Evolutionary conservation across 1,139 yeast species (phyloP).

Genomic region (Yamadazyma trypodendri): DNA sequence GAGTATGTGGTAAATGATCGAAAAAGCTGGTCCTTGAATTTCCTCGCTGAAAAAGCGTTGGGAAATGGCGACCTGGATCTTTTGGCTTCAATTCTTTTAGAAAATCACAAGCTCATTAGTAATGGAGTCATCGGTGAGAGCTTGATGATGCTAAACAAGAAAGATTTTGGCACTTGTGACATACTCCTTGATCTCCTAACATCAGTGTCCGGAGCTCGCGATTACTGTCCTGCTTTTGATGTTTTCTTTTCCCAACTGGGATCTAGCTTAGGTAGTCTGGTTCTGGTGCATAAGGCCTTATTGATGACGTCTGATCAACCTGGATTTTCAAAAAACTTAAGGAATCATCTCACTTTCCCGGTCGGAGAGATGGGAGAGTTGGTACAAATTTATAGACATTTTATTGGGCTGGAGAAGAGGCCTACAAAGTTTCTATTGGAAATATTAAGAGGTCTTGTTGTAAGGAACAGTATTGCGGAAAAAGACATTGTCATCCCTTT

Average conservation of each 20-base stretch:
- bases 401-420: constrained; percentile 2
- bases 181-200: not conserved
- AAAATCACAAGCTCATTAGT: not conserved
- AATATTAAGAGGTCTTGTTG: constrained; percentile 19
- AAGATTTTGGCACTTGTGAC: not conserved
- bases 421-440: constrained; percentile 22
- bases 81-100: not conserved
- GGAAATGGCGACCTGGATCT: not conserved
- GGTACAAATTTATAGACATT: constrained; percentile 7
- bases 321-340: not conserved
- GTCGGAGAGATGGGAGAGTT: constrained; percentile 2
- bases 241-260: not conserved
- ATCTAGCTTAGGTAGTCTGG: not conserved
- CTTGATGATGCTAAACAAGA: not conserved
- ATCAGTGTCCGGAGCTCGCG: not conserved
- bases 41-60: not conserved
- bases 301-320: constrained; percentile 1
- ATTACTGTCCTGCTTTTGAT: not conserved
- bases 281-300: not conserved
- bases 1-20: not conserved
- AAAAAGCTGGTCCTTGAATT: constrained; percentile 1
- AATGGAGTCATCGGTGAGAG: not conserved
- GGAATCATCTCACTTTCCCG: constrained; percentile 3
- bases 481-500: constrained; percentile 13
- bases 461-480: constrained; percentile 18